phyloP scores from a whole-genome alignment of 2,329 filamentous ascomycete species.

The Fusarium siculi region DNA sequence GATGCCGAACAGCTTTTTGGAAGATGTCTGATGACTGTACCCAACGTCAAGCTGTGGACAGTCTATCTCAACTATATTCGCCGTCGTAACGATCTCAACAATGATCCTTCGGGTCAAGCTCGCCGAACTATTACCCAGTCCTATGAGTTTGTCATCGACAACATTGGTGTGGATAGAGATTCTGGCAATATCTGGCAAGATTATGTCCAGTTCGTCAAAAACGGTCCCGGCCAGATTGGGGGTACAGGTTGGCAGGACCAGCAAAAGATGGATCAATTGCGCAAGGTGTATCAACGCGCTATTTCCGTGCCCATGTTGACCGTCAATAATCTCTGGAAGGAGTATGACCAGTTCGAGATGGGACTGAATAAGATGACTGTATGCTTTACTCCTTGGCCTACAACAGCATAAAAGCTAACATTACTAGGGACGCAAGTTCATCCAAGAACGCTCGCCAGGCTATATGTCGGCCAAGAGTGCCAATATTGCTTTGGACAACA shows the following conservation, averaged over 20 bases:
- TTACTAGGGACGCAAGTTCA: constrained; percentile 84
- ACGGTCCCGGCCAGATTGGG: constrained; percentile 84
- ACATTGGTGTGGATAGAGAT: constrained; percentile 91
- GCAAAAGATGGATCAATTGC: constrained; percentile 95
- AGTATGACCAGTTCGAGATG: constrained; percentile 97
- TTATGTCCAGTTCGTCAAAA: constrained; percentile 93
- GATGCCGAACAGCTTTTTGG: constrained; percentile 86
- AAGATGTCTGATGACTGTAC: constrained; percentile 79
- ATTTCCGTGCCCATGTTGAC: constrained; percentile 87
- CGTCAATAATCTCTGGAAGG: constrained; percentile 90
- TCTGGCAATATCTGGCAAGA: constrained; percentile 92
- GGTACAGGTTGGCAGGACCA: constrained; percentile 94
- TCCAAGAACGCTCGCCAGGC: constrained; percentile 89
- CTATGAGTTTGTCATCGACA: constrained; percentile 91
- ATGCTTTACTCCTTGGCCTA: constrained; percentile 47
- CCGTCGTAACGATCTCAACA: constrained; percentile 83
- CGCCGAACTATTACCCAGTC: constrained; percentile 84
- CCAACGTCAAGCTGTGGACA: constrained; percentile 89
- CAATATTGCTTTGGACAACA: constrained; percentile 89
- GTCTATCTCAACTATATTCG: constrained; percentile 96
- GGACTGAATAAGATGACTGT: constrained; percentile 91
- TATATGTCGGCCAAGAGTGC: constrained; percentile 98
- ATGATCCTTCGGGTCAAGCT: constrained; percentile 80
- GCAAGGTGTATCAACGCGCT: constrained; percentile 92
- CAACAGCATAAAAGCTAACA: constrained; percentile 38